These are phyloP conservation scores for Rhododendron molle DNA, from an alignment of 148 eudicot species.

Conservation along the genomic window DNA sequence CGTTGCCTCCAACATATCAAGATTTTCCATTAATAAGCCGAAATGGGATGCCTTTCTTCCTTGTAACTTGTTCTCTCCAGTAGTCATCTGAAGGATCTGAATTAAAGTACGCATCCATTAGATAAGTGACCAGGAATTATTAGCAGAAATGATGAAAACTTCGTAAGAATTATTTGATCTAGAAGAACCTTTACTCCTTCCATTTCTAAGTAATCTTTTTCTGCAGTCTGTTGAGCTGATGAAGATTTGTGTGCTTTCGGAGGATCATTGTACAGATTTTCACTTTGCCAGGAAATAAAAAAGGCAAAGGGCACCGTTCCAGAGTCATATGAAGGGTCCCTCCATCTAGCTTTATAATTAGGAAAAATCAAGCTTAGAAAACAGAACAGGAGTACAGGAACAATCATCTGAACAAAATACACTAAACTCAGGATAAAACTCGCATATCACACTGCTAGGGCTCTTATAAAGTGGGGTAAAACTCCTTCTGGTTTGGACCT, in stretches of 20 bases:
- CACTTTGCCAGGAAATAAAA: slow-evolving; percentile 41
- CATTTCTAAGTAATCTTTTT: slow-evolving; percentile 40
- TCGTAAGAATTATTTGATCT: not conserved
- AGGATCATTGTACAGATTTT: slow-evolving; percentile 34
- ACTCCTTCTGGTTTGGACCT: not conserved
- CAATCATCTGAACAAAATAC: not conserved
- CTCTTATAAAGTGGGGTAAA: not conserved
- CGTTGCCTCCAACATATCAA: slow-evolving; percentile 51
- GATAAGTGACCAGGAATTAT: not conserved
- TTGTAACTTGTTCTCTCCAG: slow-evolving; percentile 30
- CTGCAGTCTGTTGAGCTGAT: slow-evolving; percentile 39
- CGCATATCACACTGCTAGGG: not conserved
- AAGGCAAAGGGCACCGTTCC: slow-evolving; percentile 44
- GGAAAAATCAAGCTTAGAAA: not conserved
- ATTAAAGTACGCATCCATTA: not conserved
- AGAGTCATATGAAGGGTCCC: slow-evolving; percentile 42
- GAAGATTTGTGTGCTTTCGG: slow-evolving; percentile 32
- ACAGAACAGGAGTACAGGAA: not conserved
- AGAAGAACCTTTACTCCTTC: slow-evolving; percentile 34
- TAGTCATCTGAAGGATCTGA: slow-evolving; percentile 21
- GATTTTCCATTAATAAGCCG: slow-evolving; percentile 57
- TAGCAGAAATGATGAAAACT: not conserved
- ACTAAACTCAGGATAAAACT: not conserved
- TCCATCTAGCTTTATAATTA: slow-evolving; percentile 54
- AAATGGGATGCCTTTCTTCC: slow-evolving; percentile 45